Conservation (phyloP, 1,284 basidiomycete species). For the Cryptococcus neoformans region DNA sequence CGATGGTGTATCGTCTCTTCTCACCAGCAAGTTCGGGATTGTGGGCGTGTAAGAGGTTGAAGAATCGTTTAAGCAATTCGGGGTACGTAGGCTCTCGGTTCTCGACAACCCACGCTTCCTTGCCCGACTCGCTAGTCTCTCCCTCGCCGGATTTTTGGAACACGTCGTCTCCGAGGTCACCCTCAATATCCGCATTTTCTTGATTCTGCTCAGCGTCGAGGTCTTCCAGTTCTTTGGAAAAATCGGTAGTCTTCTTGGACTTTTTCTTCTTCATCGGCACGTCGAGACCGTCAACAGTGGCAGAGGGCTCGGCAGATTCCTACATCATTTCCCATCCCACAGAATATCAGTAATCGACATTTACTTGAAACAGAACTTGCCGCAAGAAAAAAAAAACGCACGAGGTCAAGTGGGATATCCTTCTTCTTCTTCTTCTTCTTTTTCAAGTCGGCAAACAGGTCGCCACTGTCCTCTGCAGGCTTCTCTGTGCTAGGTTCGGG, state of each 20-base stretch:
- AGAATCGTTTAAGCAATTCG: constrained; percentile 94
- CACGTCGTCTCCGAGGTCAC: constrained; percentile 78
- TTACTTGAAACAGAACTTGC: too few species aligned
- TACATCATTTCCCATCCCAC: constrained; percentile 4
- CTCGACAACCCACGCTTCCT: constrained; percentile 76
- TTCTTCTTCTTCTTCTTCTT: constrained; percentile 56
- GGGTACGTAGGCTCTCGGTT: constrained; percentile 94
- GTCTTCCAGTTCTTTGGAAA: constrained; percentile 69
- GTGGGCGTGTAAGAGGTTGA: constrained; percentile 83
- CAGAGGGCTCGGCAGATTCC: constrained; percentile 23
- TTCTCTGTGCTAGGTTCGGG: constrained; percentile 17
- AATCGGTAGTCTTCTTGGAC: constrained; percentile 52
- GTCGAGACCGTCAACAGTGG: constrained; percentile 50
- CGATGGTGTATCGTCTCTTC: constrained; percentile 94
- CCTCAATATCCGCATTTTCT: constrained; percentile 55
- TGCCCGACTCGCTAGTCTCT: constrained; percentile 50
- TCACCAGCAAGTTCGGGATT: constrained; percentile 89
- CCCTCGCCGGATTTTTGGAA: constrained; percentile 60
- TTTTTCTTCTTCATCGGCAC: constrained; percentile 56
- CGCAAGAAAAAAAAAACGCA: constrained; percentile 9
- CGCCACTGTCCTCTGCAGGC: constrained; percentile 31
- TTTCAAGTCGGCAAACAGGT: constrained; percentile 55
- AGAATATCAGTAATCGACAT: not conserved
- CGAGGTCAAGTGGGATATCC: constrained; percentile 48
- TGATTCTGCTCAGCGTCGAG: constrained; percentile 52